Evolutionary conservation across 2,329 filamentous ascomycete species (phyloP), one percentile per base, ranked within the genome.

Genomic region (Cladophialophora exuberans): DNA sequence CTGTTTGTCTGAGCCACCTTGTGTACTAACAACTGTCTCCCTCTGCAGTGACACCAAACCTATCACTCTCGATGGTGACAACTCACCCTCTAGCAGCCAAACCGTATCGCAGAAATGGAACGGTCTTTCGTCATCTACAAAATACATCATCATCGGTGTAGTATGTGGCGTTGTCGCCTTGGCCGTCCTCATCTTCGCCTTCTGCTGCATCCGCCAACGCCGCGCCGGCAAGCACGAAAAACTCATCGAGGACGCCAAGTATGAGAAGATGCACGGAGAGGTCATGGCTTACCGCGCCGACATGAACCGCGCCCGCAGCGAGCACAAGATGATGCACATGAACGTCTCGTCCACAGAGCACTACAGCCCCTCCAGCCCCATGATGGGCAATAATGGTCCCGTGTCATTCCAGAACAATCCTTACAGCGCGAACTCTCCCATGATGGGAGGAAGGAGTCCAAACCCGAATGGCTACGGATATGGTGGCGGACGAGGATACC

Each of bases 131-230:
- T 61, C 67, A 0, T 75, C 70, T 13, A 77, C 76, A 48, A 79
- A 81, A 59, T 74, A 78, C 48, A 78, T 74, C 38, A 73, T 83
- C 51, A 70, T 69, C 56, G 63, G 61, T 49, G 74, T 70, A 23
- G 69, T 69, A 28, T 73, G 70, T 20, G 70, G 62, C 5, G 69
- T 68, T 9, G 68, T 62, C 22, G 64, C 64, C 4, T 35, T 72
- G 25, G 60, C 62, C 25, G 62, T 78, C 20, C 67, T 65, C 6
- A 62, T 71, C 17, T 67, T 76, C 20, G 61, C 70, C 9, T 72
- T 79, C 62, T 80, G 73, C 69, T 81, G 76, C 65, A 62, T 80
- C 59, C 72, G 70, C 43, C 78, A 81, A 66, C 73, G 80, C 54
- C 72, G 74, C 54, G 70, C 72, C 57, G 80, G 80, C 28, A 74